These are phyloP conservation scores for Coniochaeta prunicola DNA, from an alignment of 2,329 filamentous ascomycete genomes.

Conservation along the genomic window DNA sequence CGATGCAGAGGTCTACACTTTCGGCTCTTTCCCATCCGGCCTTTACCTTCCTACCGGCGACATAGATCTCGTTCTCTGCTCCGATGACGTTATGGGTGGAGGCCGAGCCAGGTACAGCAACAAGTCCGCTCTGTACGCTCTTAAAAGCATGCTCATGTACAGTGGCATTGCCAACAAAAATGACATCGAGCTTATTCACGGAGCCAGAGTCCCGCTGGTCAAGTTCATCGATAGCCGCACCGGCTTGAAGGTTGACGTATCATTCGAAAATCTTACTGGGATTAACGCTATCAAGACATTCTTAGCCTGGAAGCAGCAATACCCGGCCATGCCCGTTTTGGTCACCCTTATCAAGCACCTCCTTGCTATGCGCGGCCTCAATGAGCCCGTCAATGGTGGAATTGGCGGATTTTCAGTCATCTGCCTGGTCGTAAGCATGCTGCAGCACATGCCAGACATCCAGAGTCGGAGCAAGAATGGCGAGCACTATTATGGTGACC, in stretches of 20 bases:
- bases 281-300: slow-evolving; percentile 77
- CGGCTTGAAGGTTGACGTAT: slow-evolving; percentile 81
- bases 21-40: slow-evolving; percentile 91
- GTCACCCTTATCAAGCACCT: slow-evolving; percentile 91
- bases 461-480: slow-evolving; percentile 52
- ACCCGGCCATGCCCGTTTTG: slow-evolving; percentile 77
- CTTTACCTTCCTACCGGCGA: slow-evolving; percentile 68
- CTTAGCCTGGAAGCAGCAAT: slow-evolving; percentile 67
- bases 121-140: slow-evolving; percentile 52
- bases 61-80: slow-evolving; percentile 85
- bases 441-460: slow-evolving; percentile 70
- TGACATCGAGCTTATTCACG: slow-evolving; percentile 60
- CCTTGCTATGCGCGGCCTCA: slow-evolving; percentile 78
- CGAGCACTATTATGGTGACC: slow-evolving; percentile 65
- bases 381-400: slow-evolving; percentile 86
- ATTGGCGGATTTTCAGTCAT: slow-evolving; percentile 92
- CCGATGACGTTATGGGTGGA: slow-evolving; percentile 45
- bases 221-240: slow-evolving; percentile 80
- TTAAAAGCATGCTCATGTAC: slow-evolving; percentile 51
- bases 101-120: slow-evolving; percentile 36
- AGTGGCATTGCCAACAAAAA: slow-evolving; percentile 49
- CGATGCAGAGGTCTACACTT: slow-evolving; percentile 61
- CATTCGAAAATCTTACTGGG: slow-evolving; percentile 86
- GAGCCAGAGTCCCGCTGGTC: slow-evolving; percentile 82
- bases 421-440: slow-evolving; percentile 82